These are phyloP conservation scores for Suillus weaverae DNA, from an alignment of 768 basidiomycete genomes.

Conservation along the genomic window DNA sequence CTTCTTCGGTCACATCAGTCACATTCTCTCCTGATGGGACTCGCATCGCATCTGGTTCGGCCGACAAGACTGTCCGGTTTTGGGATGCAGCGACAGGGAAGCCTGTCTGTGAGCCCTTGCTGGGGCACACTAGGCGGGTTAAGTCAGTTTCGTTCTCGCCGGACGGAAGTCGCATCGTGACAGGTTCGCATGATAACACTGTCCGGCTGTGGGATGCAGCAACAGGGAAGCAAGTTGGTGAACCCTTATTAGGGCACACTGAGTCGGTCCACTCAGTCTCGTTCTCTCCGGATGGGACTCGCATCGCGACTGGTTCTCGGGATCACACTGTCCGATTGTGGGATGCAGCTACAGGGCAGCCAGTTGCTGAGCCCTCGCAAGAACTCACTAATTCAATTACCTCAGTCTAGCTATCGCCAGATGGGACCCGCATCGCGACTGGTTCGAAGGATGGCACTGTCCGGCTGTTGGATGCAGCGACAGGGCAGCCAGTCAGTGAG, in stretches of 20 bases:
- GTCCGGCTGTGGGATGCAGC: too few relatives aligned
- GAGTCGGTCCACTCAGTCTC: too few relatives aligned
- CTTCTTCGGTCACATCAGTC: accelerated
- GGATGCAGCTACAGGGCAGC: not conserved
- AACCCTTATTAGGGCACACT: too few relatives aligned
- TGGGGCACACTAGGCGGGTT: not conserved
- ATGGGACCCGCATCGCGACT: not conserved
- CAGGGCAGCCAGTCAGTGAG: not conserved
- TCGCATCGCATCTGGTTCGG: not conserved
- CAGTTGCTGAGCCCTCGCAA: not conserved
- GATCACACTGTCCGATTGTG: too few relatives aligned
- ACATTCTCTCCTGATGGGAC: not conserved
- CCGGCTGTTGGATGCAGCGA: too few relatives aligned
- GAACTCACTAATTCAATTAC: accelerated
- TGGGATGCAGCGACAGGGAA: too few relatives aligned
- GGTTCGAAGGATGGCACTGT: not conserved
- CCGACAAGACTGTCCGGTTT: not conserved
- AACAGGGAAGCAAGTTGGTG: too few relatives aligned
- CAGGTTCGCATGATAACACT: too few relatives aligned
- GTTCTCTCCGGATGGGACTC: too few relatives aligned
- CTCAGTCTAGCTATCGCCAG: not conserved
- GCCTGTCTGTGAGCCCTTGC: not conserved
- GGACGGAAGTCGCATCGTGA: not conserved
- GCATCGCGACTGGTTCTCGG: too few relatives aligned
- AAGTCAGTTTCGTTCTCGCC: not conserved